Evolutionary conservation across 1,284 basidiomycete species (phyloP).

Genomic region (Megacollybia platyphylla): DNA sequence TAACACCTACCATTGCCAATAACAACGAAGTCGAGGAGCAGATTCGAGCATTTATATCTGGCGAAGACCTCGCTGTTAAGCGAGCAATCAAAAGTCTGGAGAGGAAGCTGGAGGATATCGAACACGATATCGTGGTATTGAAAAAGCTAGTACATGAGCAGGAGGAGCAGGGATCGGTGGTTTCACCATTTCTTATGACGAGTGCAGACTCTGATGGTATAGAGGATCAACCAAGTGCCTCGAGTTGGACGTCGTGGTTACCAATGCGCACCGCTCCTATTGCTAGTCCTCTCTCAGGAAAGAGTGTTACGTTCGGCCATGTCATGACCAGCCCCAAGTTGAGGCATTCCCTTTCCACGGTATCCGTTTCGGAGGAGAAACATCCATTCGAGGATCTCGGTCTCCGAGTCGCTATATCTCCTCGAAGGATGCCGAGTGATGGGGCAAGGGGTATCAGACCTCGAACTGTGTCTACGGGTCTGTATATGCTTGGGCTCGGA

Average conservation of each 20-base stretch:
- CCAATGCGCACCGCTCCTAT: conserved; percentile 19
- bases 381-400: conserved; percentile 39
- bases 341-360: conserved; percentile 32
- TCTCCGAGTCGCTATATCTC: conserved; percentile 52
- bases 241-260: conserved; percentile 47
- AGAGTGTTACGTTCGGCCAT: conserved; percentile 44
- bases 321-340: conserved; percentile 52
- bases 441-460: conserved; percentile 15
- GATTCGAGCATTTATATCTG: conserved; percentile 48
- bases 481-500: conserved; percentile 51
- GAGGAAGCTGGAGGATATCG: conserved; percentile 62
- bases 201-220: conserved; percentile 4
- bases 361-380: conserved; percentile 10
- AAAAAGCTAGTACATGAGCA: conserved; percentile 45
- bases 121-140: conserved; percentile 64
- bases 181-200: conserved; percentile 8
- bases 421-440: conserved; percentile 9
- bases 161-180: conserved; percentile 7
- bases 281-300: conserved; percentile 20
- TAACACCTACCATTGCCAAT: conserved; percentile 6
- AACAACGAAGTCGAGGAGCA: conserved; percentile 34
- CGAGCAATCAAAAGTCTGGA: conserved; percentile 38
- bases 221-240: not conserved
- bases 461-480: conserved; percentile 35
- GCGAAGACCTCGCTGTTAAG: conserved; percentile 33